A percentile compares a stretch with the other conserved stretches of the same genome.
These are phyloP conservation scores for Noccaea bulbosa DNA, from an alignment of 345 rosid species.

Conservation along the genomic window DNA sequence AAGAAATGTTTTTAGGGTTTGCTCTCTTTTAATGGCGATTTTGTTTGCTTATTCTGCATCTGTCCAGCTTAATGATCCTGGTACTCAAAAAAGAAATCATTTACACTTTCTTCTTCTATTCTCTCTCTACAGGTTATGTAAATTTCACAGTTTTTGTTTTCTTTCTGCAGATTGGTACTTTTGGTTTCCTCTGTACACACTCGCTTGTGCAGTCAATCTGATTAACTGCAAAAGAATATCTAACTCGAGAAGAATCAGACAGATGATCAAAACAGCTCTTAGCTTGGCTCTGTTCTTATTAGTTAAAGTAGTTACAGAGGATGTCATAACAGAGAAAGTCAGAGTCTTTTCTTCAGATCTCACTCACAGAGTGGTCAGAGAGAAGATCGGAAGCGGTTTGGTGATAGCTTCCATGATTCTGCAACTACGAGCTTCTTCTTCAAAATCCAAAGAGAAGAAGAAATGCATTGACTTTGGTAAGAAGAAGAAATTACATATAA, in stretches of 20 bases:
- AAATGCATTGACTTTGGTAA: slow-evolving; percentile 53
- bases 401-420: slow-evolving; percentile 68
- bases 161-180: slow-evolving; percentile 70
- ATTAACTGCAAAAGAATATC: slow-evolving; percentile 38
- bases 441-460: slow-evolving; percentile 7
- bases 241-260: slow-evolving; percentile 32
- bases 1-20: slow-evolving; percentile 43
- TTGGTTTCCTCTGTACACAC: slow-evolving; percentile 79
- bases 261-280: slow-evolving; percentile 42
- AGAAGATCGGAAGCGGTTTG: slow-evolving; percentile 80
- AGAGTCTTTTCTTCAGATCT: slow-evolving; percentile 69
- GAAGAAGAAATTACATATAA: background rate
- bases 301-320: slow-evolving; percentile 59
- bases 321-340: slow-evolving; percentile 36
- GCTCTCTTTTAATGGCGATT: slow-evolving; percentile 64
- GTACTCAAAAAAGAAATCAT: slow-evolving; percentile 37
- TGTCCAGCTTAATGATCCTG: slow-evolving; percentile 82
- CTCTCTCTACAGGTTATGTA: background rate
- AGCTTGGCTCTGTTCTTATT: slow-evolving; percentile 56
- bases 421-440: slow-evolving; percentile 51
- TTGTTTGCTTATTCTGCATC: slow-evolving; percentile 83
- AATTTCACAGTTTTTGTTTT: background rate
- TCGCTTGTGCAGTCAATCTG: slow-evolving; percentile 62
- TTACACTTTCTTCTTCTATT: background rate
- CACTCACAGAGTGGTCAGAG: slow-evolving; percentile 69